Base-by-base conservation (phyloP, 2,329 filamentous ascomycete genomes). In the Aspergillus udagawae region DNA sequence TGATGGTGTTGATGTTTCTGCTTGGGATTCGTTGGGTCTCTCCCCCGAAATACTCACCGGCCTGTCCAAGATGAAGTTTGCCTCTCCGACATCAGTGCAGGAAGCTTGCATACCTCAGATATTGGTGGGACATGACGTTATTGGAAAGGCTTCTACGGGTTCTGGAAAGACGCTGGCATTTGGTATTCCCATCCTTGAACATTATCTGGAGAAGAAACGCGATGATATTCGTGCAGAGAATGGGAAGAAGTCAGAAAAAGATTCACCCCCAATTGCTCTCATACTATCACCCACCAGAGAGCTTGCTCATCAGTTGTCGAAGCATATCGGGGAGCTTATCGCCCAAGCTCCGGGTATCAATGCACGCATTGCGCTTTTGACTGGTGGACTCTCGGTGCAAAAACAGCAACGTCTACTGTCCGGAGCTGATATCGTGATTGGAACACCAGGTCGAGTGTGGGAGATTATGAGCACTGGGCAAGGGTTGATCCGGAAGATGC, bases 111-210 rank as follows among this genome's bases (percentile, higher is more conserved):
- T 99, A 65, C 92, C 94, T 0, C 83, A 90, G 53, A 90, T 97
- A 49, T 72, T 93, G 21, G 84, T 85, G 5, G 93, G 93, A 0
- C 89, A 90, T 70, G 93, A 99, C 73, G 88, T 97, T 17, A 89
- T 99, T 62, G 94, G 94, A 45, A 99, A 99, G 77, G 94, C 94
- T 1, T 89, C 93, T 10, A 99, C 94, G 0, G 94, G 94, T 63
- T 97, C 94, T 14, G 94, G 94, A 65, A 99, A 99, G 77, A 99
- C 94, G 0, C 79, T 99, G 48, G 93, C 94, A 0, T 99, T 96
- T 73, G 91, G 89, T 1, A 92, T 99, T 60, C 94, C 94, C 0
- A 94, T 99, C 55, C 80, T 97, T 9, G 92, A 99, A 73, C 82
- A 83, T 55, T 97, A 88, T 80, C 76, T 99, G 6, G 82, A 83